phyloP scores from a whole-genome alignment of 768 basidiomycete genomes.

The Mycena metata region DNA sequence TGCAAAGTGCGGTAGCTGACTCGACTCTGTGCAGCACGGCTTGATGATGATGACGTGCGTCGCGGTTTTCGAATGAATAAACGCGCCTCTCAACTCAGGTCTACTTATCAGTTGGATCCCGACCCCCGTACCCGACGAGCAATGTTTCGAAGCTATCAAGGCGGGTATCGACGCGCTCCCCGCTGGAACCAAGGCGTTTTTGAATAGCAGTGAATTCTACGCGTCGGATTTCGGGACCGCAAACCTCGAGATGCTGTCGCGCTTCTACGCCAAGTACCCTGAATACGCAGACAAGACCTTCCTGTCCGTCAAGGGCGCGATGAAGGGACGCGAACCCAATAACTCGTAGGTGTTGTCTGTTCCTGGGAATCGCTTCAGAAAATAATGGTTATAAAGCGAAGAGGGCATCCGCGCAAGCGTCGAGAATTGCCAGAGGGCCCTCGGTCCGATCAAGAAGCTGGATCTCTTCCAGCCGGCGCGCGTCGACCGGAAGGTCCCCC shows the following conservation, averaged over 20 bases:
- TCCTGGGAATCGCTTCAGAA: no score
- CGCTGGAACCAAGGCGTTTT: conserved; percentile 58
- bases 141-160: conserved; percentile 73
- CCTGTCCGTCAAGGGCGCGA: conserved; percentile 28
- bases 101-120: conserved; percentile 56
- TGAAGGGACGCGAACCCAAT: conserved; percentile 3
- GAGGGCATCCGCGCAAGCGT: conserved; percentile 51
- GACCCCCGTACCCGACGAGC: conserved; percentile 63
- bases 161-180: conserved; percentile 60
- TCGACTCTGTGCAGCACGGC: conserved; percentile 51
- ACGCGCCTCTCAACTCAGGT: background rate
- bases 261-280: conserved; percentile 26
- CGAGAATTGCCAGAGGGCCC: conserved; percentile 55
- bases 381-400: no score
- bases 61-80: background rate
- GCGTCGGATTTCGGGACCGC: conserved; percentile 54
- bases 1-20: background rate
- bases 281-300: conserved; percentile 33
- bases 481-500: conserved; percentile 54
- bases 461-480: conserved; percentile 73
- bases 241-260: conserved; percentile 46
- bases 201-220: conserved; percentile 76
- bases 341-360: conserved; percentile 14
- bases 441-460: conserved; percentile 65
- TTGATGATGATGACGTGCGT: conserved; percentile 72